A percentile compares a stretch with the other conserved stretches of the same genome.
phyloP scores from a whole-genome alignment of 768 basidiomycete genomes.

The Suillus luteus region DNA sequence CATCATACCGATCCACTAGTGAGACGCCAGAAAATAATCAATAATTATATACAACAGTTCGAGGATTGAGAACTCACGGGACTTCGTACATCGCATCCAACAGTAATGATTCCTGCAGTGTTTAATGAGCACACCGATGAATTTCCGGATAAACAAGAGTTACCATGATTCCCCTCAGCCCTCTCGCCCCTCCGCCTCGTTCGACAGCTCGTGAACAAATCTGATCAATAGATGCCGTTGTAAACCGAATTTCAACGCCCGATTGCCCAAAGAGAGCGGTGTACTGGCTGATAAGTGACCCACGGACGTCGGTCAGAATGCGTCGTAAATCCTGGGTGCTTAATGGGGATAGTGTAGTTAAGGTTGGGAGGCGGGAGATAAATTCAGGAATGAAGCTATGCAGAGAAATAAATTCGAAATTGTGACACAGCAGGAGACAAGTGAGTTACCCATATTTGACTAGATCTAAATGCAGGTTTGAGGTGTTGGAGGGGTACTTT shows the following conservation, averaged over 20 bases:
- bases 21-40: constrained; percentile 12
- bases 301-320: constrained; percentile 91
- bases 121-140: constrained; percentile 10
- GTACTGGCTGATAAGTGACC: constrained; percentile 90
- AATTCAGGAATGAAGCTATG: constrained; percentile 92
- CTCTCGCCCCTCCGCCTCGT: constrained; percentile 88
- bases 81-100: constrained; percentile 93
- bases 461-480: constrained; percentile 54
- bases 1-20: constrained; percentile 65
- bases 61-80: constrained; percentile 59
- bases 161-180: constrained; percentile 87
- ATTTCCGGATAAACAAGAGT: constrained; percentile 1
- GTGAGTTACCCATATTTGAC: constrained; percentile 72
- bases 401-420: constrained; percentile 6
- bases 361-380: constrained; percentile 88
- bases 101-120: constrained; percentile 69
- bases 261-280: constrained; percentile 81
- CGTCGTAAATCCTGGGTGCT: constrained; percentile 80
- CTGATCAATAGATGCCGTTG: constrained; percentile 74
- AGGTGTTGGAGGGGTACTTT: background rate
- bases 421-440: constrained; percentile 1
- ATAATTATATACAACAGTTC: constrained; percentile 11
- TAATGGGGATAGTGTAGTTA: constrained; percentile 80
- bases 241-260: constrained; percentile 86
- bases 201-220: constrained; percentile 79